Evolutionary conservation across 1,284 basidiomycete species (phyloP), one percentile per base, ranked within the genome.

Genomic region (Schizopora paradoxa): DNA sequence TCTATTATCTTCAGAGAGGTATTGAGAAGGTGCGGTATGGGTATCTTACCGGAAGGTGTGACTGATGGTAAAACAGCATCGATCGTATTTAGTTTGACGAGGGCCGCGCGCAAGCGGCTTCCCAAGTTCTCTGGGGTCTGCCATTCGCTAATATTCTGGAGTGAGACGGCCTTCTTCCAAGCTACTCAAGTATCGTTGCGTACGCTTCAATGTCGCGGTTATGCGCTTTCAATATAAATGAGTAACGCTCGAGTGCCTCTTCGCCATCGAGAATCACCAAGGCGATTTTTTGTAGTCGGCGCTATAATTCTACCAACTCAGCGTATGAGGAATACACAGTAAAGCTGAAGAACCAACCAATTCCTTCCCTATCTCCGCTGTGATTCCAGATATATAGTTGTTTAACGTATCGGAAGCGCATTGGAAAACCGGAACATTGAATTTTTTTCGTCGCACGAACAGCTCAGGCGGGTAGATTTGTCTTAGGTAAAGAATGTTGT

Each of bases 401-500:
- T 89, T 87, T 39, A 98, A 69, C 22, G 77, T 78, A 0, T 92
- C 91, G 59, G 94, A 90, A 4, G 91, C 84, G 3, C 89, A 91
- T 65, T 96, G 91, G 60, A 85, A 96, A 16, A 95, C 90, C 0
- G 91, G 84, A 0, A 86, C 86, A 44, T 89, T 82, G 64, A 93
- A 95, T 61, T 91, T 93, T 62, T 86, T 86, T 40, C 89, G 75
- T 39, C 91, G 77, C 19, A 86, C 73, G 61, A 98, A 98, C 10
- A 95, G 72, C 27, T 90, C 87, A 6, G 82, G 71, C 0, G 94
- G 94, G 58, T 98, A 98, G 38, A 98, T 76, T 51, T 86, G 82
- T 19, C 94, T 83, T 19, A 93, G 79, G 58, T 90, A 95, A 1
- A 98, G 74, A 49, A 98, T 89, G 1, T 85, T 86, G 61, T 97